Base-by-base conservation (phyloP, 140 eudicot genomes). In the Cichorium intybus region DNA sequence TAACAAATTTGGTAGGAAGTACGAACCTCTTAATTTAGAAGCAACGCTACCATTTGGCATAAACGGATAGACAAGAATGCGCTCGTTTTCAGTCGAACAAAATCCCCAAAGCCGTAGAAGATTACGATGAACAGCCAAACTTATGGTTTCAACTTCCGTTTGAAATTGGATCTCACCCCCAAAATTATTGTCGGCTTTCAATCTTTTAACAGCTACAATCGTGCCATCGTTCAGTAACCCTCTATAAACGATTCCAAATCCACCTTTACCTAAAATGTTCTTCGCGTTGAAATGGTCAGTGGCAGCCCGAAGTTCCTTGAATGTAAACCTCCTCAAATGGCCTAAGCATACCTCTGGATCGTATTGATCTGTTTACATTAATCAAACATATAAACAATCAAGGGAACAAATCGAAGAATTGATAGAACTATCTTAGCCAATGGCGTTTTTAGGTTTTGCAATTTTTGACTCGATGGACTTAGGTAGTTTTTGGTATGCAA, bases 1-100 rank as follows among this genome's bases (percentile, higher is more conserved):
- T 46, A 22, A 24, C 20, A 67, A 26, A 62, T 5, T 24, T 37
- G 3, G 2, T 56, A 71, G 1, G 0, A 39, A 39, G 7, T 39
- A 39, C 84, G 60, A 23, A 90, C 97, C 97, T 87, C 60, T 90
- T 48, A 90, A 64, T 64, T 83, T 75, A 48, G 95, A 87, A 21
- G 97, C 94, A 2, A 90, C 97, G 45, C 97, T 87, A 33, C 97
- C 97, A 76, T 90, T 90, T 23, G 84, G 51, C 97, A 90, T 90
- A 63, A 58, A 90, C 1, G 97, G 97, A 62, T 90, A 90, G 28
- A 90, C 85, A 10, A 90, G 84, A 66, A 90, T 82, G 64, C 97
- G 75, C 64, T 90, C 97, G 29, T 78, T 84, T 80, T 82, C 94
- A 21, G 94, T 82, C 0, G 90, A 75, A 49, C 95, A 90, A 56